Evolutionary conservation across 305 asterid genomes (phyloP), one percentile per base, ranked within the genome.

Genomic region (Solanum chacoense): DNA sequence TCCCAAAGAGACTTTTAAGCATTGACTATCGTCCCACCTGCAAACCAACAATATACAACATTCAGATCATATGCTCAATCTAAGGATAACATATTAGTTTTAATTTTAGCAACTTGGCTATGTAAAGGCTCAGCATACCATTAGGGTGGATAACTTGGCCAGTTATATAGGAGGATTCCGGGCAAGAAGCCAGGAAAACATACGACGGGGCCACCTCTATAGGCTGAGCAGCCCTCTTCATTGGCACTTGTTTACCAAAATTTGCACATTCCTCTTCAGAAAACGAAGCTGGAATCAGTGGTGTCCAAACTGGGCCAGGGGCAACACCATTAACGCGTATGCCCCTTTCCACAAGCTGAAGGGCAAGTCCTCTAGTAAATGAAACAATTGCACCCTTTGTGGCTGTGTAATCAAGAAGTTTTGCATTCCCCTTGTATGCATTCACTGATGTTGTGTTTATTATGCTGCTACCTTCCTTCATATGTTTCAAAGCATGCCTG

Each of bases 161-260:
- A 0, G 94, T 89, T 16, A 94, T 93, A 89, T 95, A 95, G 11
- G 98, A 94, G 16, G 99, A 96, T 81, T 95, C 97, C 5, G 81
- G 92, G 42, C 93, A 90, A 13, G 94, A 93, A 0, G 99, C 98
- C 72, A 96, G 91, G 89, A 96, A 96, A 13, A 96, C 98, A 45
- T 89, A 96, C 2, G 94, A 90, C 0, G 99, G 96, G 3, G 98
- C 99, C 65, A 96, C 94, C 90, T 96, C 99, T 1, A 85, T 85
- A 3, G 99, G 98, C 93, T 96, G 98, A 1, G 97, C 98, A 0
- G 98, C 98, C 93, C 98, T 95, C 63, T 92, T 78, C 99, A 96
- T 95, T 6, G 98, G 98, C 89, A 94, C 96, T 31, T 95, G 89
- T 8, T 88, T 37, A 77, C 99, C 97, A 22, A 95, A 95, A 8